phyloP scores from a whole-genome alignment of 176 grass and related monocot species.

The Elaeis guineensis region DNA sequence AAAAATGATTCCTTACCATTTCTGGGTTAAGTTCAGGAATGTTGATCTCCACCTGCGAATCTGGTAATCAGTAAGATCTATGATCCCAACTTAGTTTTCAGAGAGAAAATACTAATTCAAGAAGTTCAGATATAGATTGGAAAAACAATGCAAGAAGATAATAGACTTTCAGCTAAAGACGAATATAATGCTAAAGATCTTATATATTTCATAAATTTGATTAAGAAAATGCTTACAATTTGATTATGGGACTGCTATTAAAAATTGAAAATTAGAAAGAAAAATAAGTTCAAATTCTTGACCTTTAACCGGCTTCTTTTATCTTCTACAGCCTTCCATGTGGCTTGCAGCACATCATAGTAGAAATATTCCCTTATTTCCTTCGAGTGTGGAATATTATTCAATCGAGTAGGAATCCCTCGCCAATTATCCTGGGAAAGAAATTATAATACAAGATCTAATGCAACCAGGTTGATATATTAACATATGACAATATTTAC shows the following conservation, averaged over 20 bases:
- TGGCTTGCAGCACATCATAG: slow-evolving; percentile 53
- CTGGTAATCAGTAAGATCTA: slow-evolving; percentile 1
- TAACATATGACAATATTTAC: no score
- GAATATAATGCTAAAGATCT: no score
- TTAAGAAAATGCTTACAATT: no score
- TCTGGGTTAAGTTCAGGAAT: slow-evolving; percentile 99
- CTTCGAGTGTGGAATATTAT: slow-evolving; percentile 95
- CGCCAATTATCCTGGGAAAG: slow-evolving; percentile 51
- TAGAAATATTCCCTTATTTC: slow-evolving; percentile 96
- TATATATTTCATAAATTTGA: no score
- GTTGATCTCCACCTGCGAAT: slow-evolving; percentile 83
- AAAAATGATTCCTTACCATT: slow-evolving; percentile 48
- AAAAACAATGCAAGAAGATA: no score
- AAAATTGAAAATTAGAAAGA: not conserved
- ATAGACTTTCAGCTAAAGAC: no score
- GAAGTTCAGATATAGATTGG: not conserved
- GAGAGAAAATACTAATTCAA: not conserved
- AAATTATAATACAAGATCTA: slow-evolving; percentile 13
- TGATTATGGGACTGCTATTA: no score
- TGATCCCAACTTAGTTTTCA: not conserved
- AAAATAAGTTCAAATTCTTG: not conserved
- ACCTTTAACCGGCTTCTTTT: slow-evolving; percentile 88
- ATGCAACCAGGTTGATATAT: not conserved
- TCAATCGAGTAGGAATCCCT: slow-evolving; percentile 92
- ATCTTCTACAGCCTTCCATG: slow-evolving; percentile 67